phyloP scores from a whole-genome alignment of 129 eudicot species.

The Apium graveolens region DNA sequence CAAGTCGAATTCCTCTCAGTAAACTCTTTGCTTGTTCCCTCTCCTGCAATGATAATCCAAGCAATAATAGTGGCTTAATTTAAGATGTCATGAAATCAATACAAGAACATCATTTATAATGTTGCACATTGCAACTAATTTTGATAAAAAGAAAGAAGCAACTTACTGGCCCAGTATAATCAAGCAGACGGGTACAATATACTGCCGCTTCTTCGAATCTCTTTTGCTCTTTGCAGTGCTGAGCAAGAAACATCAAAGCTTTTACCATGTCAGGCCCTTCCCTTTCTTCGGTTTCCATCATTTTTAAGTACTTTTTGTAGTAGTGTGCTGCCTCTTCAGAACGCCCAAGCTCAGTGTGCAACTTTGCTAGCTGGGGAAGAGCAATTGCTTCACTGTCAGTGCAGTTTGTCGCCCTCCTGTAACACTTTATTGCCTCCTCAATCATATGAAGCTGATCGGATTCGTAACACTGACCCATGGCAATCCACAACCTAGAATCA shows the following conservation, averaged over 20 bases:
- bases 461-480: slow-evolving; percentile 93
- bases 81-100: not conserved
- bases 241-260: slow-evolving; percentile 67
- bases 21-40: slow-evolving; percentile 77
- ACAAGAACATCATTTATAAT: not conserved
- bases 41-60: slow-evolving; percentile 47
- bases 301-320: slow-evolving; percentile 83
- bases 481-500: slow-evolving; percentile 87
- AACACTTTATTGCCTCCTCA: slow-evolving; percentile 90
- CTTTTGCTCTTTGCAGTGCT: slow-evolving; percentile 41
- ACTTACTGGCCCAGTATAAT: slow-evolving; percentile 90
- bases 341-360: slow-evolving; percentile 58
- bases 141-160: not conserved
- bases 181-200: slow-evolving; percentile 87
- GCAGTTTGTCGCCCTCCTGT: slow-evolving; percentile 67
- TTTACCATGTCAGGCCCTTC: slow-evolving; percentile 95
- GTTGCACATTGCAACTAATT: not conserved
- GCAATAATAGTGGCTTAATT: not conserved
- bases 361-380: slow-evolving; percentile 62
- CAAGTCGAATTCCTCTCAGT: slow-evolving; percentile 59
- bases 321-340: slow-evolving; percentile 70
- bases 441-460: slow-evolving; percentile 70
- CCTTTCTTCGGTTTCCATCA: slow-evolving; percentile 84
- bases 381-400: slow-evolving; percentile 94
- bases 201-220: slow-evolving; percentile 81